Base-by-base conservation (phyloP, 2,329 filamentous ascomycete species). In the Colletotrichum gigasporum region DNA sequence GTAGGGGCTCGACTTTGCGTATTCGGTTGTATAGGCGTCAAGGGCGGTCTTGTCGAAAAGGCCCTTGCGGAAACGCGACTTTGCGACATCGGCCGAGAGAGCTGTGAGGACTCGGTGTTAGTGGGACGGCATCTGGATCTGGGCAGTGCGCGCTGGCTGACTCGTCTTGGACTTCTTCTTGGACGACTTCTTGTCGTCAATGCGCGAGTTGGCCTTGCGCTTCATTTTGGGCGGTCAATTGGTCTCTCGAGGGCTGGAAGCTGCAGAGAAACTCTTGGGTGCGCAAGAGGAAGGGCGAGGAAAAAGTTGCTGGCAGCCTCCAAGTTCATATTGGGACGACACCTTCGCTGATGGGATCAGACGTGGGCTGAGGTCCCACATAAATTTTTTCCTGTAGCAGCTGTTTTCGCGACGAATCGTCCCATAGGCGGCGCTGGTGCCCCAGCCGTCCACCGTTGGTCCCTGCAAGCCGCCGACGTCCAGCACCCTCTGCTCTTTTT, bases 1-100 rank as follows among this genome's bases (percentile, higher is more conserved):
- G 83, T 99, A 99, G 5, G 90, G 90, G 16, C 82, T 77, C 9
- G 91, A 92, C 7, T 80, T 72, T 56, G 87, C 85, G 74, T 93
- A 93, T 68, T 85, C 82, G 18, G 79, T 72, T 9, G 85, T 87
- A 76, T 92, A 91, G 32, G 82, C 75, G 61, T 84, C 71, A 63
- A 91, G 82, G 32, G 87, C 82, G 22, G 83, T 71, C 56, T 83
- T 74, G 69, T 89, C 85, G 73, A 93, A 92, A 37, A 93, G 85
- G 5, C 87, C 89, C 55, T 84, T 80, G 57, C 88, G 85, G 74
- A 93, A 93, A 44, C 88, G 82, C 65, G 82, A 77, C 69, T 84
- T 80, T 53, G 86, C 83, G 51, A 86, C 83, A 14, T 83, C 78
- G 52, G 77, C 71, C 60, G 77, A 77, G 67, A 87, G 75, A 60